Base-by-base conservation (phyloP, 2,329 filamentous ascomycete species). In the Xylaria sp. region DNA sequence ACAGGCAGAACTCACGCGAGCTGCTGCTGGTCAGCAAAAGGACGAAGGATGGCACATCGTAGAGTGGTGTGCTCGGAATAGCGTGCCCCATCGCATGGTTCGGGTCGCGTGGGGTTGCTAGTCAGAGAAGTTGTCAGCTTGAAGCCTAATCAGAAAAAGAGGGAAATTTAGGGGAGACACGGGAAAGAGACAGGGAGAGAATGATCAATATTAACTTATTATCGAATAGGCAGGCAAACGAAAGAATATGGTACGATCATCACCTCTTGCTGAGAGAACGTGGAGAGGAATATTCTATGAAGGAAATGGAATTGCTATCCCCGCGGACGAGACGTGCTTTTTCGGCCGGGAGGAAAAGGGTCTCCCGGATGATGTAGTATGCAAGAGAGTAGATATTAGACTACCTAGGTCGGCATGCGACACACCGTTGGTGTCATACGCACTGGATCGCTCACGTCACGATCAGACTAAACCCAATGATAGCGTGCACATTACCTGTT, bases 391-490 rank as follows among this genome's bases (percentile, higher is more conserved):
- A n/a, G n/a, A n/a, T n/a, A n/a, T n/a, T n/a, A n/a, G n/a, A n/a
- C n/a, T n/a, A n/a, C n/a, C n/a, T n/a, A n/a, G n/a, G n/a, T n/a
- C n/a, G n/a, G 15, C 53, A 61, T 57, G 58, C 58, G 43, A 63
- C 51, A 54, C 50, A 43, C 31, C 5, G 17, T 37, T 64, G 42
- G 28, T 60, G 57, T 52, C 61, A 57, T 47, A 33, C 25, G 35
- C 23, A n/a, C 46, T 42, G 25, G 60, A 23, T 11, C 45, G 47
- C 33, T 38, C 61, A 64, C 61, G 57, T 64, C 61, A 64, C 40
- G 17, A 40, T 25, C 17, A 19, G 17, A 28, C 33, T 47, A 47
- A 49, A 49, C 25, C 12, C 52, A 21, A 45, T 31, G 28, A 14
- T 50, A 38, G 33, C n/a, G 15, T 9, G 17, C 9, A 17, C n/a